phyloP scores from a whole-genome alignment of 257 asterid species.

The Solanum clarkiae region DNA sequence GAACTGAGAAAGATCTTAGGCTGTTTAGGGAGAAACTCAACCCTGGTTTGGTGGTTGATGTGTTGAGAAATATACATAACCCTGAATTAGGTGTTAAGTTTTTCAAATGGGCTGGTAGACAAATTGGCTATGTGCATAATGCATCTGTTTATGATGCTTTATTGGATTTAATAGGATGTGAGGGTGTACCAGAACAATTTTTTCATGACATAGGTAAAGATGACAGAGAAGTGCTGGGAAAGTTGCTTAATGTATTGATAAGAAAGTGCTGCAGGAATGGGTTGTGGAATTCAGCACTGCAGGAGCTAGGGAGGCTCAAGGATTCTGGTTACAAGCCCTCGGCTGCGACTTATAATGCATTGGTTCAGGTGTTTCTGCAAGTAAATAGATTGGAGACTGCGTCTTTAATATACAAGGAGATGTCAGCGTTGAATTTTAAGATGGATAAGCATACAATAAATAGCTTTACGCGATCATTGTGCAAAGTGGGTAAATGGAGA shows the following conservation, averaged over 20 bases:
- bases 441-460: conserved; percentile 61
- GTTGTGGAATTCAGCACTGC: conserved; percentile 79
- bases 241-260: conserved; percentile 67
- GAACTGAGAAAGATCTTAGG: conserved; percentile 67
- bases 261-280: conserved; percentile 70
- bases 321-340: conserved; percentile 73
- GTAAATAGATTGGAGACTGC: conserved; percentile 63
- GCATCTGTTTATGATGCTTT: conserved; percentile 52
- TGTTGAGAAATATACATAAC: conserved; percentile 42
- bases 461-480: conserved; percentile 41
- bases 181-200: conserved; percentile 24
- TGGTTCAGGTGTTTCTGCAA: conserved; percentile 64
- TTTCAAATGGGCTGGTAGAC: conserved; percentile 96
- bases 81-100: conserved; percentile 67
- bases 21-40: conserved; percentile 55
- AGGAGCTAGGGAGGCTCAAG: conserved; percentile 86
- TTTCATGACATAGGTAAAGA: conserved; percentile 46
- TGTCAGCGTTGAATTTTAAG: conserved; percentile 48
- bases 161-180: conserved; percentile 36
- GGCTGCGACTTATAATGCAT: conserved; percentile 49
- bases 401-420: conserved; percentile 66
- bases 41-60: conserved; percentile 58
- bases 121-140: conserved; percentile 75
- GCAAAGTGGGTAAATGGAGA: conserved; percentile 82
- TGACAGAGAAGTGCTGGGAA: conserved; percentile 59